A percentile compares a stretch with the other conserved stretches of the same genome.
These are phyloP conservation scores for Emergomyces orientalis DNA, from an alignment of 2,329 filamentous ascomycete species.

Conservation along the genomic window DNA sequence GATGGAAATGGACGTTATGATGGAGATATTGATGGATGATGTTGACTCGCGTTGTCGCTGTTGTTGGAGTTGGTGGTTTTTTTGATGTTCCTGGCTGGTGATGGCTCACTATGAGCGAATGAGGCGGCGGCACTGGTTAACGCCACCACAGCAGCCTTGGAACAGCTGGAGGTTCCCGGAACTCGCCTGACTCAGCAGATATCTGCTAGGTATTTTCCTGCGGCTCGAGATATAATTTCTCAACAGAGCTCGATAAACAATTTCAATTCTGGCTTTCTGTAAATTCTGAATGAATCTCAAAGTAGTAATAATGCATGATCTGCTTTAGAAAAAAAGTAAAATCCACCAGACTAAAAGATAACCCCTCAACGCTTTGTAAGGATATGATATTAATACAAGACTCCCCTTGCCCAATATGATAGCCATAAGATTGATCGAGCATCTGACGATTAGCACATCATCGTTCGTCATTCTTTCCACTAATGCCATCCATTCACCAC, in stretches of 20 bases:
- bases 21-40: constrained; percentile 18
- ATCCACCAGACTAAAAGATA: not conserved
- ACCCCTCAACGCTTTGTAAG: not conserved
- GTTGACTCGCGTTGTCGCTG: not conserved
- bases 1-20: constrained; percentile 19
- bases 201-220: not conserved
- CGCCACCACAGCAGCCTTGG: not conserved
- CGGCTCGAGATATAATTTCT: not conserved
- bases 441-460: not conserved
- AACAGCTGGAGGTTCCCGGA: too few species aligned
- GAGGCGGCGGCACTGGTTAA: not conserved
- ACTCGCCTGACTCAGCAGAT: not conserved
- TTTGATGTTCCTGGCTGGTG: constrained; percentile 7
- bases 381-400: constrained; percentile 7
- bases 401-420: not conserved
- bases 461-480: not conserved
- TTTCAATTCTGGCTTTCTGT: not conserved
- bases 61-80: constrained; percentile 6
- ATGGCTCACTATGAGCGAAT: not conserved
- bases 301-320: not conserved
- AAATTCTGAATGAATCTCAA: not conserved
- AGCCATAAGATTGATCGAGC: not conserved
- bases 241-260: not conserved
- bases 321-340: not conserved
- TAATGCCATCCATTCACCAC: constrained; percentile 34